Conservation (phyloP, 768 basidiomycete species). For the Amanita phalloides region DNA sequence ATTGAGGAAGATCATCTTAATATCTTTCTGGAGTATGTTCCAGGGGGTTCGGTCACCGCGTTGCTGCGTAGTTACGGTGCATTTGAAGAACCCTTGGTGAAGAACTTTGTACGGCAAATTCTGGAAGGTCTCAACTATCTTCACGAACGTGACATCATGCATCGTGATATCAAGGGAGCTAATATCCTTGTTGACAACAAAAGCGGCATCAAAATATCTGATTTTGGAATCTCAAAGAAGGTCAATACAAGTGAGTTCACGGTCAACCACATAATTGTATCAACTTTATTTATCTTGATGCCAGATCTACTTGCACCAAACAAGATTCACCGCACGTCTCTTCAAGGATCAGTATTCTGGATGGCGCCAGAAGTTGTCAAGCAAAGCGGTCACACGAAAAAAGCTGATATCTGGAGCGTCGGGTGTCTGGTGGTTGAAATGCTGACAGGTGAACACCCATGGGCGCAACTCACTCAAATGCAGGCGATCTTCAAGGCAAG, state of each 20-base stretch:
- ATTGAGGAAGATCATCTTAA: constrained; percentile 86
- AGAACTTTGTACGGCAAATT: constrained; percentile 90
- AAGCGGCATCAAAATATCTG: constrained; percentile 94
- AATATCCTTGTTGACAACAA: constrained; percentile 99
- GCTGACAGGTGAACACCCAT: constrained; percentile 93
- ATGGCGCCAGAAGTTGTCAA: constrained; percentile 99
- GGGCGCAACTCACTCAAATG: constrained; percentile 95
- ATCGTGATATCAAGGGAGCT: constrained; percentile 97
- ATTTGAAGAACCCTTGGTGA: constrained; percentile 86
- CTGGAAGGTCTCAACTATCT: constrained; percentile 82
- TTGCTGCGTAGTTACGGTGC: constrained; percentile 86
- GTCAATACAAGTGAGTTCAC: constrained; percentile 80
- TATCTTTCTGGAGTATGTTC: constrained; percentile 96
- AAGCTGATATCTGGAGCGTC: constrained; percentile 96
- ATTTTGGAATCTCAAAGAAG: constrained; percentile 96
- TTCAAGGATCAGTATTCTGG: constrained; percentile 99
- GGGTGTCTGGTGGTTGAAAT: constrained; percentile 94
- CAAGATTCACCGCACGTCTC: constrained; percentile 77
- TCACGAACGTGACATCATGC: constrained; percentile 89
- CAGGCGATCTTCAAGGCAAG: constrained; percentile 95
- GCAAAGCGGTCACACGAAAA: constrained; percentile 83
- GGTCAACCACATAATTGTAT: background rate
- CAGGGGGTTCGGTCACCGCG: constrained; percentile 89
- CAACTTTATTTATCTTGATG: background rate
- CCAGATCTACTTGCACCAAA: constrained; percentile 43